Evolutionary conservation across 2,329 filamentous ascomycete species (phyloP), one percentile per base, ranked within the genome.

Genomic region (Monosporascus sp.): DNA sequence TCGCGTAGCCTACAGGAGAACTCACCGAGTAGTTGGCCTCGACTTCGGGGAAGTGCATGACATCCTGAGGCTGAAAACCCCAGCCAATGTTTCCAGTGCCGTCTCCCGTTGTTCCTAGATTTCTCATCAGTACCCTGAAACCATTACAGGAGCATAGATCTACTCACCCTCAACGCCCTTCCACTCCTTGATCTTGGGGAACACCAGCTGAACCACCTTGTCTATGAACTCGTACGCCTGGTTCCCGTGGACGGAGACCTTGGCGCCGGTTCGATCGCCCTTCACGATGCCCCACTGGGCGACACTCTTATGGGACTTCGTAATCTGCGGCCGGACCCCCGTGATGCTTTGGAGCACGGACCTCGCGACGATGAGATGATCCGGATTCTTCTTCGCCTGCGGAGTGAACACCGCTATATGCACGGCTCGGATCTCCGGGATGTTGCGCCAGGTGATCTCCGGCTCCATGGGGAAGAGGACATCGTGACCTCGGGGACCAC

Each of bases 121-220:
- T 58, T 5, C 34, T 27, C 18, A 37, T 54, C 37, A 48, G 25
- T 52, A 52, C 36, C 24, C 9, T 5, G 42, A 44, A 49, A 47
- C 15, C 51, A 31, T 52, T 48, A 34, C 11, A 37, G 27, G 25
- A 44, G 18, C 9, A 9, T 50, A 27, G 9, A 18, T 57, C 51
- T 5, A 48, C 63, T 65, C 69, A 54, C 71, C 78, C 60, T 72
- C 67, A 52, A 84, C 65, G 20, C 94, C 94, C 52, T 82, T 83
- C 88, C 90, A 99, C 62, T 99, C 94, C 78, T 97, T 99, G 72
- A 99, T 95, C 66, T 86, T 89, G 39, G 94, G 94, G 68, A 97
- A 80, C 6, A 99, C 92, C 8, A 97, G 77, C 68, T 96, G 90
- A 51, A 97, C 79, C 61, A 91, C 77, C 75, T 96, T 96, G 65